phyloP scores from a whole-genome alignment of 176 grass and related monocot genomes.

The Carex pumila region DNA sequence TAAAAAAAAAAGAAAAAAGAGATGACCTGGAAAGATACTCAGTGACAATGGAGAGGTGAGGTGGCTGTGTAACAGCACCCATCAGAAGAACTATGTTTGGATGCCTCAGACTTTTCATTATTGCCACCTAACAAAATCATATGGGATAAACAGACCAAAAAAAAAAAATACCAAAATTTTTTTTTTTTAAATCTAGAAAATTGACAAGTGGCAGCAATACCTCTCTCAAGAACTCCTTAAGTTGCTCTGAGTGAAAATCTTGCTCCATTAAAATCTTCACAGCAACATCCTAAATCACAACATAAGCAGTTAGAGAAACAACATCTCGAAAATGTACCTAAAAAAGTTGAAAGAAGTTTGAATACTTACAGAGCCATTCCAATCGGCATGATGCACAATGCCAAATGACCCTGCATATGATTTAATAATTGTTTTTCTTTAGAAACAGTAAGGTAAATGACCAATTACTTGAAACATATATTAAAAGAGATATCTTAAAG shows the following conservation, averaged over 20 bases:
- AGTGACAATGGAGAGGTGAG: slow-evolving; percentile 70
- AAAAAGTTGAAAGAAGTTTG: background rate
- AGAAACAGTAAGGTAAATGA: background rate
- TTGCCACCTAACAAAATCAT: slow-evolving; percentile 49
- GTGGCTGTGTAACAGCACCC: slow-evolving; percentile 85
- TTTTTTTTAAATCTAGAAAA: background rate
- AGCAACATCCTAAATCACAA: slow-evolving; percentile 62
- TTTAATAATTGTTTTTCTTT: background rate
- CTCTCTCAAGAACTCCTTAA: slow-evolving; percentile 84
- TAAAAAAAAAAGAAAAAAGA: slow-evolving; percentile 10
- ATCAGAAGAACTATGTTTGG: slow-evolving; percentile 96
- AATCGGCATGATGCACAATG: slow-evolving; percentile 85
- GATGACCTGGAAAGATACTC: slow-evolving; percentile 75
- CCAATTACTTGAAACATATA: background rate
- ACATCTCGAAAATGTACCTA: background rate
- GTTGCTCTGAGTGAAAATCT: slow-evolving; percentile 54
- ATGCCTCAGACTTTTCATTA: slow-evolving; percentile 90
- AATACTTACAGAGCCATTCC: slow-evolving; percentile 74
- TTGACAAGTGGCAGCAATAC: slow-evolving; percentile 18
- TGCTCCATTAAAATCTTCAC: slow-evolving; percentile 91
- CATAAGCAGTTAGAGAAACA: slow-evolving; percentile 1
- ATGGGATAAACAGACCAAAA: slow-evolving; percentile 12
- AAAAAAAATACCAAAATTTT: background rate
- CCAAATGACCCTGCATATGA: slow-evolving; percentile 70
- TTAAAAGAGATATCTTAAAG: background rate